Base-by-base conservation (phyloP, 345 rosid species). In the Cardamine chenopodiifolia region DNA sequence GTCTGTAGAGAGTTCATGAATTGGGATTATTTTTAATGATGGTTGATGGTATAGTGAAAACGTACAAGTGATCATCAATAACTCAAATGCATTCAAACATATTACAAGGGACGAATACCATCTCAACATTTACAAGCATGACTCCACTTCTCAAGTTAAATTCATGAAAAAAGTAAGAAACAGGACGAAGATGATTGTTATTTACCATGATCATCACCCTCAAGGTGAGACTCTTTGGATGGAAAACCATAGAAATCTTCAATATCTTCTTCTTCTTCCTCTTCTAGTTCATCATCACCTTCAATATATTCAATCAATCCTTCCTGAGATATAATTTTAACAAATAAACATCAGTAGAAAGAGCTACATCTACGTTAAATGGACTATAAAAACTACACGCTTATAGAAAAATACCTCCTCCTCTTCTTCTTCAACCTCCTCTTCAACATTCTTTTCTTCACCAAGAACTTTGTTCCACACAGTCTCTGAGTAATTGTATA, bases 231-330 rank as follows among this genome's bases (percentile, higher is more conserved):
- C 47, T 82, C 68, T 0, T 73, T 79, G 6, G 83, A 59, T 47
- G 79, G 83, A 62, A 81, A 42, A 56, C 82, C 83, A 73, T 60
- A 84, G 65, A 86, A 85, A 79, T 94, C 96, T 90, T 94, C 98
- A 28, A 95, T 95, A 65, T 95, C 99, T 15, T 89, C 92, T 74
- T 94, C 98, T n/a, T 86, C 91, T 72, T 91, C 98, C 63, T 83
- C 93, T 70, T 87, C 96, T 22, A 91, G 87, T 45, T 85, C 97
- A 48, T 88, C 90, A 64, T 79, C 81, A 29, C 87, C 92, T 82
- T 91, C 97, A 61, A 95, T 92, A 74, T 83, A 95, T 81, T 95
- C 97, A 54, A 84, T 76, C 69, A 82, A 85, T 60, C 76, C 76
- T 67, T 85, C 98, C 96, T 87, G 86, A 75, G 74, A 58, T 63